Evolutionary conservation across 192 early-diverging fungal genomes (phyloP).

Genomic region (Umbelopsis sp.): DNA sequence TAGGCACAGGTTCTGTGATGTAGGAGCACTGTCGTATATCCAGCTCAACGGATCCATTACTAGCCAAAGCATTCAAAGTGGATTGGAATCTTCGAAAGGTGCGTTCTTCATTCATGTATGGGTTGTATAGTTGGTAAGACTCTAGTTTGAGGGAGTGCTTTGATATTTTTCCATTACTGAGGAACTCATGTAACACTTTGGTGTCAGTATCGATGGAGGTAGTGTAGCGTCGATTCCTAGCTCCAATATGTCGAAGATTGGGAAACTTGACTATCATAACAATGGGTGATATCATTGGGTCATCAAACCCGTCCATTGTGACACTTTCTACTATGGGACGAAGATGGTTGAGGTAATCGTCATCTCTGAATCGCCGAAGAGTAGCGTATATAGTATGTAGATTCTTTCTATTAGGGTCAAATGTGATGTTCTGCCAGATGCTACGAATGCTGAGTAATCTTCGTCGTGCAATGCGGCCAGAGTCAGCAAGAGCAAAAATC

Average conservation of each 20-base stretch:
- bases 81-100: constrained; percentile 21
- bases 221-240: constrained; percentile 41
- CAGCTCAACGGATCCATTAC: constrained; percentile 17
- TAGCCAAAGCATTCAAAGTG: constrained; percentile 27
- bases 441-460: constrained; percentile 40
- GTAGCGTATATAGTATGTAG: constrained; percentile 46
- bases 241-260: constrained; percentile 36
- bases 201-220: constrained; percentile 44
- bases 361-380: constrained; percentile 46
- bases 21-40: constrained; percentile 39
- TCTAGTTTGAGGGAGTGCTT: constrained; percentile 34
- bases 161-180: constrained; percentile 34
- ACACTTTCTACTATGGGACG: constrained; percentile 30
- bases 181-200: constrained; percentile 43
- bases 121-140: constrained; percentile 43
- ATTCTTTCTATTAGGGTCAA: constrained; percentile 37
- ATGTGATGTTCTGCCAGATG: constrained; percentile 43
- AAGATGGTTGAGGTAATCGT: background rate
- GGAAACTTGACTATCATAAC: constrained; percentile 59
- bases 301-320: constrained; percentile 49
- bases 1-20: constrained; percentile 29
- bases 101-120: constrained; percentile 46
- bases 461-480: constrained; percentile 42
- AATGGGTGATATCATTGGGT: constrained; percentile 46
- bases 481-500: constrained; percentile 45